Evolutionary conservation across 495 filamentous ascomycete genomes (phyloP).

Genomic region (Tuber melanosporum): DNA sequence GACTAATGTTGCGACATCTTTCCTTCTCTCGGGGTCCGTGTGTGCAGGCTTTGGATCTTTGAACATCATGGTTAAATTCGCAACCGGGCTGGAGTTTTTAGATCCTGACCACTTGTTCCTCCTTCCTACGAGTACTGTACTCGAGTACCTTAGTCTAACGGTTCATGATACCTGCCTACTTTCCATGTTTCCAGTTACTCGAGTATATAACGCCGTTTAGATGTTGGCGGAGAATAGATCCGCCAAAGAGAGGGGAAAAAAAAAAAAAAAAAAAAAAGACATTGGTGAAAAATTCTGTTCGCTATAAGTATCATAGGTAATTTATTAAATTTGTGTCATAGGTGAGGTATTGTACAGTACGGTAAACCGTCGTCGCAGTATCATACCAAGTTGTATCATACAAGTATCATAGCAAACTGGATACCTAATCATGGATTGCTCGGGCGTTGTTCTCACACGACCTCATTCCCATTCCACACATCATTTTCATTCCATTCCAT

Average conservation of each 20-base stretch:
- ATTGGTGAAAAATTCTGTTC: not conserved
- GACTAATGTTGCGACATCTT: not conserved
- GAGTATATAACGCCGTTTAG: not conserved
- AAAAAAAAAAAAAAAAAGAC: no score
- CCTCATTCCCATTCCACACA: not conserved
- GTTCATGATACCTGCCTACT: no score
- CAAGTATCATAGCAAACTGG: not conserved
- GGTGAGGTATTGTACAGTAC: no score
- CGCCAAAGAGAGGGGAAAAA: not conserved
- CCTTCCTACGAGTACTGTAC: not conserved
- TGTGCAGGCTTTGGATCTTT: not conserved
- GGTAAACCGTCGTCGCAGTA: no score
- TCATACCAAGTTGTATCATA: not conserved
- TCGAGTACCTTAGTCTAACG: no score
- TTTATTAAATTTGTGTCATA: no score
- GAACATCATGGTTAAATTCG: not conserved
- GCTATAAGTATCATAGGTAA: no score
- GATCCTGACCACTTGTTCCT: not conserved
- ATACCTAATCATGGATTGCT: not conserved
- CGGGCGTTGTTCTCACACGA: not conserved
- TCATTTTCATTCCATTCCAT: not conserved
- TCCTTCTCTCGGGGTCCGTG: not conserved
- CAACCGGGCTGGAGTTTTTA: not conserved
- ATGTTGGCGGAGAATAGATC: not conserved
- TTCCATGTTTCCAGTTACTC: no score